Evolutionary conservation across 768 basidiomycete genomes (phyloP), one percentile per base, ranked within the genome.

Genomic region (Rhizopogon rudus): DNA sequence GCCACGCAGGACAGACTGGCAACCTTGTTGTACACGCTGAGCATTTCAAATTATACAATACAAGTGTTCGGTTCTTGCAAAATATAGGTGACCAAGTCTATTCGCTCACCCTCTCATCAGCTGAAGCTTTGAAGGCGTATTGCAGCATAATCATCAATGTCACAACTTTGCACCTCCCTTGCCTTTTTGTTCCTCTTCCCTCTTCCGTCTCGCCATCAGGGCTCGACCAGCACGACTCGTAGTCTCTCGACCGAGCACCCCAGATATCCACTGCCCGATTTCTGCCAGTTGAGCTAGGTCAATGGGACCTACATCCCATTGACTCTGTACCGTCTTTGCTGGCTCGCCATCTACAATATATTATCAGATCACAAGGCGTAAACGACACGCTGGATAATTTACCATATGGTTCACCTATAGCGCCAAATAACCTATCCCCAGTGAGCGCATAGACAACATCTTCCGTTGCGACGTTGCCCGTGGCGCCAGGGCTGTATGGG

Each of bases 401-500:
- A 49, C 57, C 50, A 51, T 61, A 52, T 37, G 60, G 51, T 45
- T 65, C 58, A 40, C 82, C 84, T 1, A 63, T 57, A 62, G 73
- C 4, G 82, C 83, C 4, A 74, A 79, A 67, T 83, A 84, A 44
- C 73, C 76, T 9, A 84, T 86, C 50, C 73, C 84, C 61, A 77
- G 80, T 58, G 7, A 98, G 78, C 0, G 90, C 88, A 59, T 97
- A 93, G 8, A 96, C 76, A 1, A 96, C 82, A 61, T 96, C 91
- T 62, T 98, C 95, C 0, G 96, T 98, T 0, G 93, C 87, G 16
- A 97, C 91, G 61, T 97, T 97, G 14, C 96, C 95, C 0, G 93
- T 94, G 13, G 95, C 94, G 5, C 94, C 94, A 2, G 95, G 96
- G 1, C 95, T 93, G 71, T 92, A 98, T 3, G 95, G 95, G 64